Evolutionary conservation across 352 stramenopile species (phyloP), one percentile per base, ranked within the genome.

Genomic region (Poterioochromonas sp.): DNA sequence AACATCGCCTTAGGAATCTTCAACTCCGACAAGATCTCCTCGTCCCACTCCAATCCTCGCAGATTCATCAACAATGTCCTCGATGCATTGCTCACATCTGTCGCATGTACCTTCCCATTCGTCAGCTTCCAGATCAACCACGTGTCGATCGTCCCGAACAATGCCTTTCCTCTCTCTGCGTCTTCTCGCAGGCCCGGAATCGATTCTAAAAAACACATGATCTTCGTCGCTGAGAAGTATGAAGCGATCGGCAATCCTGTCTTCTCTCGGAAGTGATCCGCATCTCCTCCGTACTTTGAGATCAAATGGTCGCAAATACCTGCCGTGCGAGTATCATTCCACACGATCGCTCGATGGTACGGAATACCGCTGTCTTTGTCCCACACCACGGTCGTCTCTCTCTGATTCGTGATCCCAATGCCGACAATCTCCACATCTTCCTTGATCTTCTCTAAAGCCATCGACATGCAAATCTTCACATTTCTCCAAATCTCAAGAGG

Each of bases 321-420:
- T n/a, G 87, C 85, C 3, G 94, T 98, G 43, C 96, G 89, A 58
- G 89, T 92, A 82, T 99, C 95, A 84, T 98, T 95, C 96, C 96
- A 99, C 32, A 98, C 94, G 80, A 99, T 97, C 40, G 95, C 94
- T 83, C 98, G 97, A 85, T 97, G 93, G 60, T 98, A 91, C n/a
- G 95, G 91, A 82, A 92, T 88, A 68, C 96, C 96, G 12, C 11
- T 77, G 79, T 82, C 58, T 82, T 90, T 93, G 86, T 98, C 91
- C 94, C 94, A 99, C 32, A 97, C 88, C 39, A 99, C 79, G 1
- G 94, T 95, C 15, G 95, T 99, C 87, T 99, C 96, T 35, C 96
- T 87, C 87, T 99, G 95, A 87, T 99, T 99, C 18, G 96, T 98
- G 83, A 99, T 98, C 68, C 95, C 96, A 62, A 99, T 87, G 69